Evolutionary conservation across 345 rosid species (phyloP).

Genomic region (Pugionium dolabratum): DNA sequence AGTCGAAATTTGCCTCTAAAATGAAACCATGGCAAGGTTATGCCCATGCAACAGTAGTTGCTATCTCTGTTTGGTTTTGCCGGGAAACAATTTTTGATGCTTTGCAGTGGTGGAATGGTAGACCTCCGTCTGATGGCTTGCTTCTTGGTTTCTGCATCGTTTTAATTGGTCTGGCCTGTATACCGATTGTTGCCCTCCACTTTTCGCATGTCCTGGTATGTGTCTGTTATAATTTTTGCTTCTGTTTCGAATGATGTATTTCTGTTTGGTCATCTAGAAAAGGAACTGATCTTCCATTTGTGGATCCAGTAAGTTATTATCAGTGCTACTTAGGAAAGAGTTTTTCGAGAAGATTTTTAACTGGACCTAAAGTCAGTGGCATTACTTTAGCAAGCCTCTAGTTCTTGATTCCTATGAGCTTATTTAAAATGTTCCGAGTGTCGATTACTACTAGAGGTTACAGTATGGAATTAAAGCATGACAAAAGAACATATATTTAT

Average conservation of each 20-base stretch:
- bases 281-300: slow-evolving; percentile 3
- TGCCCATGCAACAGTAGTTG: slow-evolving; percentile 77
- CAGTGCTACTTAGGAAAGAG: too few species aligned
- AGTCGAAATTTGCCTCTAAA: slow-evolving; percentile 73
- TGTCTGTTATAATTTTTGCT: slow-evolving; percentile 23
- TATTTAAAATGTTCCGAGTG: slow-evolving; percentile 8
- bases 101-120: slow-evolving; percentile 94
- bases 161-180: slow-evolving; percentile 83
- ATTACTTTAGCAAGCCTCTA: slow-evolving; percentile 14
- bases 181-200: slow-evolving; percentile 89
- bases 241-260: slow-evolving; percentile 8
- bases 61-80: slow-evolving; percentile 88
- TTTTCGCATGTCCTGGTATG: slow-evolving; percentile 89
- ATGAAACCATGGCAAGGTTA: slow-evolving; percentile 99
- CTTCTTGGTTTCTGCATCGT: slow-evolving; percentile 87
- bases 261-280: background rate
- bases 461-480: slow-evolving; percentile 8
- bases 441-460: slow-evolving; percentile 12
- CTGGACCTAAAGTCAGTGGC: background rate
- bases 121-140: slow-evolving; percentile 91
- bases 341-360: slow-evolving; percentile 7
- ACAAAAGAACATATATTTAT: too few species aligned
- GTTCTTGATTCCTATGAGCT: slow-evolving; percentile 15
- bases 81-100: slow-evolving; percentile 97
- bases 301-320: slow-evolving; percentile 3